These are phyloP conservation scores for Fraxinus floribunda DNA, from an alignment of 305 asterid species.

Conservation along the genomic window DNA sequence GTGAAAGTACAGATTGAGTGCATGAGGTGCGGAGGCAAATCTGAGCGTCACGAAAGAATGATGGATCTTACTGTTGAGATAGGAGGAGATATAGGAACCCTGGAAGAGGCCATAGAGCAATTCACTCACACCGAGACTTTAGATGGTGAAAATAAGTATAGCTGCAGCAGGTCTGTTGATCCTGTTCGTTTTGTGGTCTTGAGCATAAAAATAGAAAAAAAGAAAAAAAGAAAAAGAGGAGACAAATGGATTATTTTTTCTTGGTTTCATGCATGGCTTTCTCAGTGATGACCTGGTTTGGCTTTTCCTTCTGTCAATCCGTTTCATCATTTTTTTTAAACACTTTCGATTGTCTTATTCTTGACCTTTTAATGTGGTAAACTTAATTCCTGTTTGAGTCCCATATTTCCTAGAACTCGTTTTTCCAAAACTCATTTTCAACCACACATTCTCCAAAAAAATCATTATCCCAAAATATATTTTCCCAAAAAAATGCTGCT, in stretches of 20 bases:
- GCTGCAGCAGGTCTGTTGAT: conserved; percentile 62
- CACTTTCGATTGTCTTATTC: not conserved
- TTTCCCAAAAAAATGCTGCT: too few relatives aligned
- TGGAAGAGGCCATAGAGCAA: conserved; percentile 72
- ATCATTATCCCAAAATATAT: not conserved
- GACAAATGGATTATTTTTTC: conserved; percentile 6
- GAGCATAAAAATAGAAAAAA: not conserved
- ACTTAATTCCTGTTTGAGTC: not conserved
- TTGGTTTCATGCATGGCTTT: not conserved
- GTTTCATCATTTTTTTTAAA: not conserved
- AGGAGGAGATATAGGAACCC: conserved; percentile 66
- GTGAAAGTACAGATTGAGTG: conserved; percentile 64
- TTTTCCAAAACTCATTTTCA: not conserved
- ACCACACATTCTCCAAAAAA: not conserved
- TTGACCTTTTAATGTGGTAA: not conserved
- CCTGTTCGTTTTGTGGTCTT: not conserved
- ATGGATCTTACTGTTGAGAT: conserved; percentile 92
- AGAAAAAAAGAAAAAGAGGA: not conserved
- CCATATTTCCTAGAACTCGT: not conserved
- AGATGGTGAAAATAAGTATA: conserved; percentile 89
- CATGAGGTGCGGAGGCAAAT: conserved; percentile 72
- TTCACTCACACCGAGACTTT: conserved; percentile 70
- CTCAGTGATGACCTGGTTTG: conserved; percentile 9
- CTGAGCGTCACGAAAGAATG: conserved; percentile 69
- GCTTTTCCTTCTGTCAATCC: not conserved